These are phyloP conservation scores for Xylaria telfairii DNA, from an alignment of 495 filamentous ascomycete genomes.

Conservation along the genomic window DNA sequence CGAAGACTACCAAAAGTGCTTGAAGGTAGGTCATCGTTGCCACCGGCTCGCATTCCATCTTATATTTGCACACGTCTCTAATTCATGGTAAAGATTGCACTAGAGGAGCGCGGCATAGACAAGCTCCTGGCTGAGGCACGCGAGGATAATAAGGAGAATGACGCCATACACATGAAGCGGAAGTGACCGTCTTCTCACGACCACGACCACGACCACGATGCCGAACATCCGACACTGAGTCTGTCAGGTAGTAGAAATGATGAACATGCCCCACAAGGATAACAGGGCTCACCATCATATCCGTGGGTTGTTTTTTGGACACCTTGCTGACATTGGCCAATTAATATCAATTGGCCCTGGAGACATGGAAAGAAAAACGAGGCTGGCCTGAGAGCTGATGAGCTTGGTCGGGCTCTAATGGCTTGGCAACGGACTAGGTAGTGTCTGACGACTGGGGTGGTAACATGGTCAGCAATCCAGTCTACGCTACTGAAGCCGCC, in stretches of 20 bases:
- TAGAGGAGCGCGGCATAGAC: constrained; percentile 87
- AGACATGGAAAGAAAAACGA: not conserved
- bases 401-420: not conserved
- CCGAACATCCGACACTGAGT: constrained; percentile 27
- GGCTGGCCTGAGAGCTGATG: not conserved
- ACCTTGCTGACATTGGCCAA: constrained; percentile 10
- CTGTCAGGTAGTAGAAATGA: not conserved
- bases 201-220: constrained; percentile 19
- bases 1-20: constrained; percentile 80
- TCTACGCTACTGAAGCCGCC: not conserved
- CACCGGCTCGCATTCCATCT: not conserved
- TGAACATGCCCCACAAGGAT: constrained; percentile 3
- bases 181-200: constrained; percentile 38
- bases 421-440: constrained; percentile 9
- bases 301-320: not conserved
- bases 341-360: not conserved
- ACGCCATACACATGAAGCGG: constrained; percentile 70
- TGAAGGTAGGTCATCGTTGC: constrained; percentile 64
- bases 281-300: constrained; percentile 4
- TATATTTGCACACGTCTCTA: constrained; percentile 12
- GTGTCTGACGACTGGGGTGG: constrained; percentile 7
- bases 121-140: constrained; percentile 84
- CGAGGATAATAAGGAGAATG: constrained; percentile 80
- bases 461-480: constrained; percentile 9
- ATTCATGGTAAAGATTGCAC: constrained; percentile 62